phyloP scores from a whole-genome alignment of 495 filamentous ascomycete genomes.

The Aspergillus homomorphus region DNA sequence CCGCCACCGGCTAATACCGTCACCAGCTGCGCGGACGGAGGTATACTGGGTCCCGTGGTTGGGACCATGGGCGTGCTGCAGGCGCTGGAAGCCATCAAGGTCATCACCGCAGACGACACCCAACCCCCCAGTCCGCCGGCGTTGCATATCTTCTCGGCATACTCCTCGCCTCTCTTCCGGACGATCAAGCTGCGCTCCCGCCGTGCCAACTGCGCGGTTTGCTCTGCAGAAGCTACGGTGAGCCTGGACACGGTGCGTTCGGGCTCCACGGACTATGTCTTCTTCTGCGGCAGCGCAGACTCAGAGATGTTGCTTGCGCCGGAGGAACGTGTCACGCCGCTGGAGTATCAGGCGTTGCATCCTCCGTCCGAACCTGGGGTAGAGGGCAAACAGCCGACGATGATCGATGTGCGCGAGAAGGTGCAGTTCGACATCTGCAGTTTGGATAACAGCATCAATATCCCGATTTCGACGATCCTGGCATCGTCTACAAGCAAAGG shows the following conservation, averaged over 20 bases:
- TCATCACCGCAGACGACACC: slow-evolving; percentile 50
- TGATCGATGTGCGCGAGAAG: slow-evolving; percentile 81
- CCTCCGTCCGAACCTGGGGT: slow-evolving; percentile 1
- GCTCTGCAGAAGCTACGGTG: slow-evolving; percentile 60
- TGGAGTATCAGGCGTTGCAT: slow-evolving; percentile 43
- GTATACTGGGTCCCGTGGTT: slow-evolving; percentile 88
- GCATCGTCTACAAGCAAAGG: slow-evolving; percentile 18
- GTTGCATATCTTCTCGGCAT: slow-evolving; percentile 74
- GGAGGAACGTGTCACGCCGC: slow-evolving; percentile 60
- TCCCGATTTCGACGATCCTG: slow-evolving; percentile 53
- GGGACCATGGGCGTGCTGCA: slow-evolving; percentile 92
- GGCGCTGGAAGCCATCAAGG: slow-evolving; percentile 83
- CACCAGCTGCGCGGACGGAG: slow-evolving; percentile 83
- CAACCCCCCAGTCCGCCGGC: slow-evolving; percentile 27
- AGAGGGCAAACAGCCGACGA: slow-evolving; percentile 37
- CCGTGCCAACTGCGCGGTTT: slow-evolving; percentile 68
- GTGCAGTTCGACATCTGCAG: slow-evolving; percentile 82
- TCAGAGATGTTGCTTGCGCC: slow-evolving; percentile 51
- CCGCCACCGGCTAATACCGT: slow-evolving; percentile 79
- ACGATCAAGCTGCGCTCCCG: slow-evolving; percentile 67
- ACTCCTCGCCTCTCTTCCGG: slow-evolving; percentile 64
- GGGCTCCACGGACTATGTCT: slow-evolving; percentile 70
- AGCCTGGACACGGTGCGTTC: slow-evolving; percentile 57
- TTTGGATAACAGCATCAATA: slow-evolving; percentile 69
- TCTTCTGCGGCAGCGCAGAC: slow-evolving; percentile 65